These are phyloP conservation scores for Aspergillus oerlinghausenensis DNA, from an alignment of 2,329 filamentous ascomycete species.

Conservation along the genomic window DNA sequence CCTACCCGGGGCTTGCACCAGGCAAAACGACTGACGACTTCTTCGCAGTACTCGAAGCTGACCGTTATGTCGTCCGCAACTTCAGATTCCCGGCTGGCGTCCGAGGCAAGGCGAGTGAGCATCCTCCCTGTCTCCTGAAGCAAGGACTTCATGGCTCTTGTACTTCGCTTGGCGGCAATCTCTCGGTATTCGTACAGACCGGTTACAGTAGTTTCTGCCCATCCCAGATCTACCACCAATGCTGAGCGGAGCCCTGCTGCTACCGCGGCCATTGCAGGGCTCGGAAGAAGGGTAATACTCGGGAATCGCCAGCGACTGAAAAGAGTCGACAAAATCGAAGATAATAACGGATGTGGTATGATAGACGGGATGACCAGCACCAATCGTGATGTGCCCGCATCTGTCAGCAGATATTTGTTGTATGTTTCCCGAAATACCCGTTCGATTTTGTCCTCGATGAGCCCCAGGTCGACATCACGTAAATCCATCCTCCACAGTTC, in stretches of 20 bases:
- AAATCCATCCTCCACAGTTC: conserved; percentile 79
- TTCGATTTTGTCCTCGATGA: conserved; percentile 85
- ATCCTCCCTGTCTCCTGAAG: conserved; percentile 60
- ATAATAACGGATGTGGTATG: conserved; percentile 72
- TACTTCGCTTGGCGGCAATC: conserved; percentile 63
- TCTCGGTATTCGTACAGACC: conserved; percentile 89
- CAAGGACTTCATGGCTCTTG: conserved; percentile 69
- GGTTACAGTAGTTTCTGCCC: conserved; percentile 82
- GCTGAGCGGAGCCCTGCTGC: conserved; percentile 82
- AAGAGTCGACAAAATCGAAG: conserved; percentile 68
- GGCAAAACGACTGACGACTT: conserved; percentile 67
- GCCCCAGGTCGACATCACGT: conserved; percentile 65
- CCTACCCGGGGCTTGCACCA: conserved; percentile 59
- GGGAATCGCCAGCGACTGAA: conserved; percentile 79
- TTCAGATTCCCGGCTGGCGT: conserved; percentile 23
- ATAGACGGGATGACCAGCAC: conserved; percentile 72
- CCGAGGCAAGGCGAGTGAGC: conserved; percentile 23
- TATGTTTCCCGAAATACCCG: conserved; percentile 75
- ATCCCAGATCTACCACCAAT: conserved; percentile 84
- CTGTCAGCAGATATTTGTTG: conserved; percentile 62
- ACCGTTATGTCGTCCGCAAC: conserved; percentile 42
- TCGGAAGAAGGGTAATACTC: conserved; percentile 73
- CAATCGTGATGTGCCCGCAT: conserved; percentile 65
- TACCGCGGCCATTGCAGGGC: conserved; percentile 67
- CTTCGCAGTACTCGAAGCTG: conserved; percentile 76